Conservation (phyloP, 768 basidiomycete species). For the Trametes gibbosa region DNA sequence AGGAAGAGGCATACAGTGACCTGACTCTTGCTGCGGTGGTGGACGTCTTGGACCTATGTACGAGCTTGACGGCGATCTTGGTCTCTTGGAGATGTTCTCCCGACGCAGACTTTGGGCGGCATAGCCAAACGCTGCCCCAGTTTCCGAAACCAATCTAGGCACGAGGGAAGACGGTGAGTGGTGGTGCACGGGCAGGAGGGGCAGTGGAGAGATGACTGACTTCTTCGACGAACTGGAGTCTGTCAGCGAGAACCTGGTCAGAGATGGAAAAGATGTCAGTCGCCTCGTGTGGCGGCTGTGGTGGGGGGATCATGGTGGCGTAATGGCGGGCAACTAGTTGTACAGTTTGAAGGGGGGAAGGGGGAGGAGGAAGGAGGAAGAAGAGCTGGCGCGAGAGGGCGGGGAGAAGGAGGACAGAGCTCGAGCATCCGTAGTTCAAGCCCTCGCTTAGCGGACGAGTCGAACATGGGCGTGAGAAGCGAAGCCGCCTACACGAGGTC, state of each 20-base stretch:
- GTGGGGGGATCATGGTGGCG: constrained; percentile 26
- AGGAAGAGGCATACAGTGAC: constrained; percentile 60
- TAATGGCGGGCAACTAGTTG: constrained; percentile 13
- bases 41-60: constrained; percentile 77
- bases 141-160: constrained; percentile 83
- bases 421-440: constrained; percentile 4
- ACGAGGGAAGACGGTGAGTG: not conserved
- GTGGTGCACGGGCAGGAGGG: not conserved
- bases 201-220: constrained; percentile 33
- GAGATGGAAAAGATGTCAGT: constrained; percentile 74
- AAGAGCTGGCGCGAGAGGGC: not conserved
- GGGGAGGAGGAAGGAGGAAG: not conserved
- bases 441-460: constrained; percentile 9
- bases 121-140: constrained; percentile 91
- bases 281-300: constrained; percentile 31
- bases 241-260: constrained; percentile 68
- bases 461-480: constrained; percentile 21
- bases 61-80: constrained; percentile 89
- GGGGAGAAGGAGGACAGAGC: not conserved
- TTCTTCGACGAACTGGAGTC: constrained; percentile 74
- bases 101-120: constrained; percentile 51
- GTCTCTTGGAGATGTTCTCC: constrained; percentile 38
- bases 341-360: constrained; percentile 18
- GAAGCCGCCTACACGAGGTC: constrained; percentile 4
- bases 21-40: constrained; percentile 88